Percentiles rank a stretch among this genome's conserved stretches.
Evolutionary conservation across 2,329 filamentous ascomycete genomes (phyloP).

Genomic region (Claviceps fusiformis): DNA sequence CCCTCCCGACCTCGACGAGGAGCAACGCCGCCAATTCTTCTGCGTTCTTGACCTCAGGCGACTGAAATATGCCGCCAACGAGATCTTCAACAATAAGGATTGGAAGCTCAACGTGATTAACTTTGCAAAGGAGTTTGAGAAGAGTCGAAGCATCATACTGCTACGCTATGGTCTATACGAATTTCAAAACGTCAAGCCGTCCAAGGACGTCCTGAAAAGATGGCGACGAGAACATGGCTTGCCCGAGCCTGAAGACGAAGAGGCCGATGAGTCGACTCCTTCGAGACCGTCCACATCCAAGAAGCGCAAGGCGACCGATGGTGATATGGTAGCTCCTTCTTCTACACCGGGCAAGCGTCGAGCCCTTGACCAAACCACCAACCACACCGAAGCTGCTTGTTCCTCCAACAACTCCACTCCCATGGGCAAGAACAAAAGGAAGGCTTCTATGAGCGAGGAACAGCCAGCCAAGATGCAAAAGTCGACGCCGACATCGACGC

Average conservation of each 20-base stretch:
- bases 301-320: slow-evolving; percentile 46
- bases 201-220: slow-evolving; percentile 41
- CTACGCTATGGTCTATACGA: slow-evolving; percentile 48
- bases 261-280: slow-evolving; percentile 17
- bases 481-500: slow-evolving; percentile 21
- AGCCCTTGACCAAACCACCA: slow-evolving; percentile 25
- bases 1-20: slow-evolving; percentile 42
- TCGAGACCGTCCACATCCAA: slow-evolving; percentile 19
- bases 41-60: slow-evolving; percentile 48
- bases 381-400: slow-evolving; percentile 21
- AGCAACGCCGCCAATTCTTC: slow-evolving; percentile 48
- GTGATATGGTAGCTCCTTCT: slow-evolving; percentile 26
- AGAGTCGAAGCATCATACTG: slow-evolving; percentile 47
- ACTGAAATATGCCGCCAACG: slow-evolving; percentile 47
- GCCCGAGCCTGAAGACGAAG: slow-evolving; percentile 34
- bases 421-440: slow-evolving; percentile 38
- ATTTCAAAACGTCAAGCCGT: slow-evolving; percentile 48
- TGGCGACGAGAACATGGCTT: slow-evolving; percentile 45
- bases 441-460: slow-evolving; percentile 31
- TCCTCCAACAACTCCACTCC: not conserved
- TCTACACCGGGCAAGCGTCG: slow-evolving; percentile 37
- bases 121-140: slow-evolving; percentile 51
- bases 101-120: slow-evolving; percentile 50
- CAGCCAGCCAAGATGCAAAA: slow-evolving; percentile 39
- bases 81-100: slow-evolving; percentile 46